Base-by-base conservation (phyloP, 176 grass and related monocot genomes). In the Carex scoparia region DNA sequence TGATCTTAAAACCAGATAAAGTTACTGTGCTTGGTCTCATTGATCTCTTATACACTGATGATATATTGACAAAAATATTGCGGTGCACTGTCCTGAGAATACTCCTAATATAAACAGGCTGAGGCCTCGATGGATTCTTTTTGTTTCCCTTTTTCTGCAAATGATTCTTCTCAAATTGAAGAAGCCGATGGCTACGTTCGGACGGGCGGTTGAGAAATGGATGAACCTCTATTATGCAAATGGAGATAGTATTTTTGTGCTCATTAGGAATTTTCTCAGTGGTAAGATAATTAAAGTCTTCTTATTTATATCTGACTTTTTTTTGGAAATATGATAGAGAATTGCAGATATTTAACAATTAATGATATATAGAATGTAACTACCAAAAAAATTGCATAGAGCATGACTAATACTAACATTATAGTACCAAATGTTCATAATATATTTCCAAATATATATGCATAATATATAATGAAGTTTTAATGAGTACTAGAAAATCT, bases 141-240 rank as follows among this genome's bases (percentile, higher is more conserved):
- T 92, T 69, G 27, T 92, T 62, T 94, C 91, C 65, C 80, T 97
- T 51, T 33, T 88, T n/a, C 78, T 87, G 85, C 94, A 94, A 77
- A 84, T 83, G 84, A 77, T 92, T 51, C 80, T 97, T 66, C 61
- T 90, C 56, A 77, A 69, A 85, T 68, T 37, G 11, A 90, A 87
- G 85, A 89, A 85, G 68, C 94, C 92, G n/a, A 77, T 94, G 83
- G 90, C 94, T 30, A 23, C 84, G 35, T 30, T 94, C 2, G 94
- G 94, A 51, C 15, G 44, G 2, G 56, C 13, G 5, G 31, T 89
- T 5, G 94, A 91, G 88, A 82, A 72, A 85, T 94, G 90, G 94
- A 89, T 91, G 90, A 97, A 97, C 87, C 79, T 97, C 59, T 82
- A 92, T 81, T 62, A 68, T 31, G 88, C 88, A 51, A 94, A 97